phyloP scores from a whole-genome alignment of 1,284 basidiomycete species.

The Melampsora abietis-canadensis region DNA sequence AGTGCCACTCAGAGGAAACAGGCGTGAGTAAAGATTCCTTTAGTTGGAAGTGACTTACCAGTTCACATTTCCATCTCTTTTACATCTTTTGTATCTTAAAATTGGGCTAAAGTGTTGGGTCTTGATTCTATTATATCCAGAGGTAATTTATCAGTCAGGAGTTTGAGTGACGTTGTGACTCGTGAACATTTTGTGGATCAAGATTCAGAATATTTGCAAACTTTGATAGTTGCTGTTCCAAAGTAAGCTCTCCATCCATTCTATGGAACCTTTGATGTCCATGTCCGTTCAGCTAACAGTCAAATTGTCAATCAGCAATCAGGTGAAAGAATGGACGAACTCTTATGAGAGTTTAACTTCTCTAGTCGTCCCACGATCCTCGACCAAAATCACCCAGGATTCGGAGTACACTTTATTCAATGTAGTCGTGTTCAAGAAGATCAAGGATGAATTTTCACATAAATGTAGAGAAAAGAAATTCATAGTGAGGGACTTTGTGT shows the following conservation, averaged over 20 bases:
- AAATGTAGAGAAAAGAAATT: constrained; percentile 97
- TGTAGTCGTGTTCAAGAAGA: constrained; percentile 85
- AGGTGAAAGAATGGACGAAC: constrained; percentile 79
- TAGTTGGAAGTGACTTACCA: background rate
- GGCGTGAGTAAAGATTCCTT: constrained; percentile 61
- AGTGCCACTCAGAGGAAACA: constrained; percentile 93
- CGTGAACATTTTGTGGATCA: constrained; percentile 71
- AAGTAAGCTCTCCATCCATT: constrained; percentile 62
- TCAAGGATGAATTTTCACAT: constrained; percentile 87
- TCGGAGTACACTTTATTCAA: constrained; percentile 83
- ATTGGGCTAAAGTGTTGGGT: background rate
- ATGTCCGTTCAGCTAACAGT: background rate
- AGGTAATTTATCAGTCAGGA: constrained; percentile 86
- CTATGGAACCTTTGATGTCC: background rate
- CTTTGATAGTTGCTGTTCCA: constrained; percentile 87
- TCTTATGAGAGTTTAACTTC: constrained; percentile 82
- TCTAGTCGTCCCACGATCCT: constrained; percentile 95
- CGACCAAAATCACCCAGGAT: constrained; percentile 62
- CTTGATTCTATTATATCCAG: constrained; percentile 56
- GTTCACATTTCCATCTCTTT: background rate
- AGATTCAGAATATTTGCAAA: constrained; percentile 90
- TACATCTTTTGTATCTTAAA: background rate
- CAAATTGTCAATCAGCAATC: constrained; percentile 60
- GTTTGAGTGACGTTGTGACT: constrained; percentile 78
- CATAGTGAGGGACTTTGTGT: constrained; percentile 89